These are phyloP conservation scores for Neolentinus lepideus DNA, from an alignment of 1,284 basidiomycete genomes.

Conservation along the genomic window DNA sequence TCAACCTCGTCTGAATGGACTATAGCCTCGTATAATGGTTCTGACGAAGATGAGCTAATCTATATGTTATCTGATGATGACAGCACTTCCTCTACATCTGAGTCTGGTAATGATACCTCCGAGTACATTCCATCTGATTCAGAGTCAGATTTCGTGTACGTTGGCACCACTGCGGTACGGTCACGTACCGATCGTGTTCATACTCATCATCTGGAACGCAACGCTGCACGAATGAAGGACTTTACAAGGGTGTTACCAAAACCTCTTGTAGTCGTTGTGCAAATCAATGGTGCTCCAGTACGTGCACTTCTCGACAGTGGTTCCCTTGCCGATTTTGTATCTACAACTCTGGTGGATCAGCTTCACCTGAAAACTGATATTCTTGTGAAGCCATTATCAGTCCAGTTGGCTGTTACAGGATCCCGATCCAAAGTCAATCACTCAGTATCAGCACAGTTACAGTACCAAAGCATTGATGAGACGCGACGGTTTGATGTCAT, in stretches of 20 bases:
- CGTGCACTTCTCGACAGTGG: constrained; percentile 27
- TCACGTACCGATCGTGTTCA: too few relatives aligned
- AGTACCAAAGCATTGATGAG: constrained; percentile 23
- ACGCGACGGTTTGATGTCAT: constrained; percentile 22
- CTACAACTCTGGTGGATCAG: constrained; percentile 27
- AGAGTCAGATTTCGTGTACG: too few relatives aligned
- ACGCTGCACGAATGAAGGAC: background rate
- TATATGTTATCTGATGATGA: too few relatives aligned
- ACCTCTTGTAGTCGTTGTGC: background rate
- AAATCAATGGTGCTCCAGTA: constrained; percentile 23
- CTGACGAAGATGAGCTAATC: too few relatives aligned
- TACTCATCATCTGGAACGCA: too few relatives aligned
- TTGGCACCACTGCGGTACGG: too few relatives aligned
- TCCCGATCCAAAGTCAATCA: constrained; percentile 11
- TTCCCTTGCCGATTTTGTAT: constrained; percentile 33
- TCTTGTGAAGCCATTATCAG: constrained; percentile 18
- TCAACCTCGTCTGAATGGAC: too few relatives aligned
- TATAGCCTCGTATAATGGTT: too few relatives aligned
- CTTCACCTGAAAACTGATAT: constrained; percentile 13
- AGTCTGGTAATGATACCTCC: too few relatives aligned
- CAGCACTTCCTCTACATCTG: too few relatives aligned
- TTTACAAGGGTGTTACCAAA: background rate
- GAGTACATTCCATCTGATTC: too few relatives aligned
- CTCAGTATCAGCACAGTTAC: constrained; percentile 3
- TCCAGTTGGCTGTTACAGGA: constrained; percentile 25